Conservation (phyloP, 2,329 filamentous ascomycete genomes). For the Cordyceps javanica region DNA sequence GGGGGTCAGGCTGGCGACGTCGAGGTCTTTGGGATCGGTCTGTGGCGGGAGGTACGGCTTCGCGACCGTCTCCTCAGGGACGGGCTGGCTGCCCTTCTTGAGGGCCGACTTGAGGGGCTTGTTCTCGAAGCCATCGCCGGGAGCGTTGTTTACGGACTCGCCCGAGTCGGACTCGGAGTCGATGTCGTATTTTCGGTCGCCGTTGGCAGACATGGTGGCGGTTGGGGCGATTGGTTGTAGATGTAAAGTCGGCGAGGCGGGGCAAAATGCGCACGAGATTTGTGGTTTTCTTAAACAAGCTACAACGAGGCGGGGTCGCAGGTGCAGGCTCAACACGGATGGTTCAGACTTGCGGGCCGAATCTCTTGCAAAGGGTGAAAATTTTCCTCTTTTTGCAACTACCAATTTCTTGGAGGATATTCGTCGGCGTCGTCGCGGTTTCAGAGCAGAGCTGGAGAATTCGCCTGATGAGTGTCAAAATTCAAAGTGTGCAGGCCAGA, state of each 20-base stretch:
- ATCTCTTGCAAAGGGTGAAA: background rate
- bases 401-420: background rate
- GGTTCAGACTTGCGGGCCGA: background rate
- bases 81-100: constrained; percentile 61
- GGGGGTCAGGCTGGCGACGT: constrained; percentile 73
- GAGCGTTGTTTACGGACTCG: constrained; percentile 57
- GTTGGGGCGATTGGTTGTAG: constrained; percentile 12
- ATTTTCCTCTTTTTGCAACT: background rate
- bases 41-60: constrained; percentile 66
- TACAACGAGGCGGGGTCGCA: constrained; percentile 5
- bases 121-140: constrained; percentile 50
- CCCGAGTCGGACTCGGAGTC: constrained; percentile 64
- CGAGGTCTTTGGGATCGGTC: constrained; percentile 84
- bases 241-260: constrained; percentile 10
- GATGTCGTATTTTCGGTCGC: constrained; percentile 61
- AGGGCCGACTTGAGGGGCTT: constrained; percentile 77
- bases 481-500: constrained; percentile 35
- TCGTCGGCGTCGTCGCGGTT: constrained; percentile 17
- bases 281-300: constrained; percentile 4
- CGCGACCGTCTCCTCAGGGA: constrained; percentile 50
- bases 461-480: constrained; percentile 32
- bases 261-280: constrained; percentile 15
- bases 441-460: constrained; percentile 23
- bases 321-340: background rate
- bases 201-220: constrained; percentile 47